Evolutionary conservation across 1,139 yeast genomes (phyloP).

Genomic region (Magnusiomyces fungicola): DNA sequence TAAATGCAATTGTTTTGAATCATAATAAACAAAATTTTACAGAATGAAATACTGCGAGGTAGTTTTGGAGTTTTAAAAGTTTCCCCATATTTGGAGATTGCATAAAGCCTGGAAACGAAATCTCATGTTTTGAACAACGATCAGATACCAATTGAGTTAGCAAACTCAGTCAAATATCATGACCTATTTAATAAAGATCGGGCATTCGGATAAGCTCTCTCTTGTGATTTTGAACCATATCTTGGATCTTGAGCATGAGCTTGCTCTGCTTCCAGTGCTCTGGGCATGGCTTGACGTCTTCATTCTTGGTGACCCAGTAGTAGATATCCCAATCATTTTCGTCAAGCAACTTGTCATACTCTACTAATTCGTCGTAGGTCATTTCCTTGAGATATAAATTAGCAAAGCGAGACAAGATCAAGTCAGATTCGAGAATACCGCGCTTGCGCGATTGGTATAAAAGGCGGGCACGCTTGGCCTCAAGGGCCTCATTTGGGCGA

Average conservation of each 20-base stretch:
- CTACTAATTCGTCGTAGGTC: conserved; percentile 64
- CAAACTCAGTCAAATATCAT: too few relatives aligned
- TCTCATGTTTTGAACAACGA: too few relatives aligned
- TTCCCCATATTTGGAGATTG: too few relatives aligned
- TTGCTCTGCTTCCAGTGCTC: conserved; percentile 69
- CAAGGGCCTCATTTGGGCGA: conserved; percentile 66
- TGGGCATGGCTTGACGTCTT: conserved; percentile 74
- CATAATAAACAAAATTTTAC: too few relatives aligned
- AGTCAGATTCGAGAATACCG: conserved; percentile 90
- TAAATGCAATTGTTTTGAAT: too few relatives aligned
- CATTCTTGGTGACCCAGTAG: conserved; percentile 92
- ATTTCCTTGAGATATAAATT: conserved; percentile 57
- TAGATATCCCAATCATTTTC: conserved; percentile 98
- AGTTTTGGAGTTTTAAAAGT: too few relatives aligned
- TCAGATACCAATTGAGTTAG: too few relatives aligned
- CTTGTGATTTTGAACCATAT: conserved; percentile 65
- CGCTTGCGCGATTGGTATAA: conserved; percentile 90
- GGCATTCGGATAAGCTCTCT: conserved; percentile 85
- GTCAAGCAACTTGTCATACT: conserved; percentile 78
- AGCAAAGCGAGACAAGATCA: conserved; percentile 79
- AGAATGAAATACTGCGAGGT: too few relatives aligned
- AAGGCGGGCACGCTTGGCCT: conserved; percentile 75
- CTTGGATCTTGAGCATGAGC: conserved; percentile 60
- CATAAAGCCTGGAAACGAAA: too few relatives aligned
- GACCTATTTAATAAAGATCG: conserved; percentile 35